Conservation (phyloP, 1,139 yeast genomes). For the Nakaseomyces sp. region DNA sequence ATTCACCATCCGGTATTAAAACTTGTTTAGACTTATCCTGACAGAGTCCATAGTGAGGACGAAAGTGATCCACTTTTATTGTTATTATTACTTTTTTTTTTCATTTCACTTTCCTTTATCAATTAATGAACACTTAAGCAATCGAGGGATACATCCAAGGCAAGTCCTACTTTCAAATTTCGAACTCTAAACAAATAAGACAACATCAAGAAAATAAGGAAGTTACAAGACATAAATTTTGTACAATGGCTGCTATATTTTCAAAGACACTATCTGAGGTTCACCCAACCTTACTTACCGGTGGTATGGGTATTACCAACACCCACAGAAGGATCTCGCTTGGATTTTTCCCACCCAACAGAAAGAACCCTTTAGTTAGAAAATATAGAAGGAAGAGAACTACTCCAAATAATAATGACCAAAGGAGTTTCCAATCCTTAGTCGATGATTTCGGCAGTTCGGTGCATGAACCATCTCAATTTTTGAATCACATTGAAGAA, state of each 20-base stretch:
- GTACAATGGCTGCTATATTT: slow-evolving; percentile 23
- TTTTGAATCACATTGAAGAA: slow-evolving; percentile 35
- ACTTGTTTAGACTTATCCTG: too few relatives aligned
- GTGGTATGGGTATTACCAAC: slow-evolving; percentile 36
- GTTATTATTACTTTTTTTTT: too few relatives aligned
- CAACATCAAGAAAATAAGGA: too few relatives aligned
- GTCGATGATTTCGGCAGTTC: slow-evolving; percentile 32
- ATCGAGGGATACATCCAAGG: too few relatives aligned
- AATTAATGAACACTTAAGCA: too few relatives aligned
- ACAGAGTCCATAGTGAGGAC: too few relatives aligned
- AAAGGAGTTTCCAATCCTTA: slow-evolving; percentile 52
- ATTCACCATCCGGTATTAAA: too few relatives aligned
- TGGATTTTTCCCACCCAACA: slow-evolving; percentile 63
- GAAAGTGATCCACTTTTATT: too few relatives aligned
- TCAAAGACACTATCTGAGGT: slow-evolving; percentile 30
- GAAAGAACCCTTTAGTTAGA: slow-evolving; percentile 55
- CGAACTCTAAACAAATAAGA: not conserved
- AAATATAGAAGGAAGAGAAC: slow-evolving; percentile 36
- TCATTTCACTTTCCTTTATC: too few relatives aligned
- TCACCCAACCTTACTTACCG: slow-evolving; percentile 32
- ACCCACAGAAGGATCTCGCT: slow-evolving; percentile 39
- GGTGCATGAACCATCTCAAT: slow-evolving; percentile 24
- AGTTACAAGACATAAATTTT: too few relatives aligned
- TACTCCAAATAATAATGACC: slow-evolving; percentile 41
- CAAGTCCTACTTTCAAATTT: not conserved